These are phyloP conservation scores for Cylindrotheca fusiformis DNA, from an alignment of 108 stramenopile species.

Conservation along the genomic window DNA sequence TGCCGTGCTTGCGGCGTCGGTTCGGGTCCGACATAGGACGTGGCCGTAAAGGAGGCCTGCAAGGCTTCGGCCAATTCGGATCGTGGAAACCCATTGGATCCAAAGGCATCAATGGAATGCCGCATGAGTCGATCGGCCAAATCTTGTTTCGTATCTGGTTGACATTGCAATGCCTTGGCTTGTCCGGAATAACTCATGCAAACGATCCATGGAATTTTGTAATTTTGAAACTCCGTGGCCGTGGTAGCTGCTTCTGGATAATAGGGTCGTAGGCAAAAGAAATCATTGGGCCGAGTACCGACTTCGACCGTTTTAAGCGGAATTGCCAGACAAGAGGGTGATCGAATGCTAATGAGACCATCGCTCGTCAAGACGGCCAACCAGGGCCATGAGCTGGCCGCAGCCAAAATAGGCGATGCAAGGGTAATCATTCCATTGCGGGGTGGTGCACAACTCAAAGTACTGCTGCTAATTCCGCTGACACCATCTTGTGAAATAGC, in stretches of 20 bases:
- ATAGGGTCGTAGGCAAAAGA: slow-evolving; percentile 55
- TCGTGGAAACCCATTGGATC: slow-evolving; percentile 80
- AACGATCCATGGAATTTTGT: slow-evolving; percentile 39
- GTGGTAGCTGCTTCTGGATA: slow-evolving; percentile 18
- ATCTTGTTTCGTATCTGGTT: slow-evolving; percentile 70
- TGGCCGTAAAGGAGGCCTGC: slow-evolving; percentile 74
- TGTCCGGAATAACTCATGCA: slow-evolving; percentile 66
- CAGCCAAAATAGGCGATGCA: slow-evolving; percentile 69
- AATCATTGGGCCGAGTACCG: slow-evolving; percentile 87
- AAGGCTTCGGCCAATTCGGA: slow-evolving; percentile 81
- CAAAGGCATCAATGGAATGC: slow-evolving; percentile 86
- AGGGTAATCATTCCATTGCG: slow-evolving; percentile 58
- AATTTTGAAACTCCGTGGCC: no score
- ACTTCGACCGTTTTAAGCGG: slow-evolving; percentile 81
- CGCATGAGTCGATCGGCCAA: slow-evolving; percentile 84
- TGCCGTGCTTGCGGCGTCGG: slow-evolving; percentile 48
- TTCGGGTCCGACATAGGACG: slow-evolving; percentile 81
- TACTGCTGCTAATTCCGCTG: slow-evolving; percentile 4
- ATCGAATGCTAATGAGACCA: slow-evolving; percentile 74
- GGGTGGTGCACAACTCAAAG: slow-evolving; percentile 33
- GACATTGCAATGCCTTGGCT: slow-evolving; percentile 54
- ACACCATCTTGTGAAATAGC: slow-evolving; percentile 32
- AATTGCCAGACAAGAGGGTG: slow-evolving; percentile 74
- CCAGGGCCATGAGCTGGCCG: slow-evolving; percentile 55
- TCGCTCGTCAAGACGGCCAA: slow-evolving; percentile 70